Percentiles rank a stretch among this genome's conserved stretches.
These are phyloP conservation scores for Biscogniauxia sp. DNA, from an alignment of 2,329 filamentous ascomycete species.

Conservation along the genomic window DNA sequence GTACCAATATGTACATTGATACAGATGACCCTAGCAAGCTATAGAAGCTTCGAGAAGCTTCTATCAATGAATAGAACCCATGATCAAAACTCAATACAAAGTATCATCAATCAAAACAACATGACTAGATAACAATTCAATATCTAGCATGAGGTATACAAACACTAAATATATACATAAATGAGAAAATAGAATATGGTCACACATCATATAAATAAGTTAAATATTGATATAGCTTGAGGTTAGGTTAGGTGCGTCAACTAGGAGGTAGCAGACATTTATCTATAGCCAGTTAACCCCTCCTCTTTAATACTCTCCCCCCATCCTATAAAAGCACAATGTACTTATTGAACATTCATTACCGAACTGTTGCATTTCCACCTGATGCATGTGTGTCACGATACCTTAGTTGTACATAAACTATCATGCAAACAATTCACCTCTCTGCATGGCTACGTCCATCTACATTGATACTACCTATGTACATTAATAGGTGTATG, in stretches of 20 bases:
- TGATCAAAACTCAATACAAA: too few relatives aligned
- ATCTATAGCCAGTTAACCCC: background rate
- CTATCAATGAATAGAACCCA: conserved; percentile 12
- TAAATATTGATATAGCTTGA: too few relatives aligned
- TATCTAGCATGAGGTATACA: too few relatives aligned
- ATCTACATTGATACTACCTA: background rate
- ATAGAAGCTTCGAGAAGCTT: conserved; percentile 36
- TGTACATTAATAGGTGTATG: too few relatives aligned
- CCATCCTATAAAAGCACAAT: too few relatives aligned
- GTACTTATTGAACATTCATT: too few relatives aligned
- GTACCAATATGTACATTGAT: too few relatives aligned
- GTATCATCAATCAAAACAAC: conserved; percentile 2
- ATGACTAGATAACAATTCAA: background rate
- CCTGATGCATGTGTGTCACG: background rate
- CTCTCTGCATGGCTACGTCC: background rate
- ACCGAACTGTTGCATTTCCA: background rate
- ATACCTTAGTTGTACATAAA: background rate
- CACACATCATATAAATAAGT: background rate
- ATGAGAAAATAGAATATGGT: too few relatives aligned
- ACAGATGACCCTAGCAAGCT: background rate
- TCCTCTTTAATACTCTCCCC: too few relatives aligned
- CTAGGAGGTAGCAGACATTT: too few relatives aligned
- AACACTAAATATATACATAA: too few relatives aligned
- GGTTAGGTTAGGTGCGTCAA: too few relatives aligned
- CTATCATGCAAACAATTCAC: background rate